Base-by-base conservation (phyloP, 345 rosid genomes). In the Boechera divaricarpa region DNA sequence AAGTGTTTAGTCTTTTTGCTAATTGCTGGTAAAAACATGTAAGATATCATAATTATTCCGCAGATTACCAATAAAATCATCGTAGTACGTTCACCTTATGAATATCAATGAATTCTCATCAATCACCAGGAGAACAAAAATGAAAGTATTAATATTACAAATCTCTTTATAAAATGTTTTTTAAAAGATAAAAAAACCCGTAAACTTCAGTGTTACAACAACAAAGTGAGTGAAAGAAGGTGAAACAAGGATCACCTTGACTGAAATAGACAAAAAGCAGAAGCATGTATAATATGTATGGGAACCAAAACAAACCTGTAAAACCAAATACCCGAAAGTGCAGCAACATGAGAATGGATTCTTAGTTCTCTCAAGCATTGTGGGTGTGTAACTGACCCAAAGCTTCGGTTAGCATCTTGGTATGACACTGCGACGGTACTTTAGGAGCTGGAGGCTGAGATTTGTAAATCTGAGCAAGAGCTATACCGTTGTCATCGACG, bases 371-470 rank as follows among this genome's bases (percentile, higher is more conserved):
- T 69, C 33, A 51, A 69, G 66, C 71, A 26, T 82, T 70, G 69
- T 84, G 84, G 5, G 75, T 78, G 39, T 75, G 82, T 69, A 85
- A 67, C 82, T 86, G 90, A 21, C 82, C 67, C 15, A 82, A 51
- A 41, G 89, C 86, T 79, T 87, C 88, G 4, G 90, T 81, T 72
- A 83, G 72, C 76, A 82, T 41, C 55, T 73, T 68, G 8, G 88
- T 57, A 45, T 77, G 66, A 5, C 35, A 62, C 31, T 89, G 87
- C 74, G 89, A 70, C 63, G 86, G 83, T 75, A 85, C 53, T 12
- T 72, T 35, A 0, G 97, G 97, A 21, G 87, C 87, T 1, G 88
- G 93, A 54, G 98, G 98, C 84, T 91, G 95, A 75, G 98, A 82
- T 83, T 93, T 88, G 82, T 91, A 93, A 73, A 93, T 88, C 72